phyloP scores from a whole-genome alignment of 2,329 filamentous ascomycete species.

The Fusarium humuli region DNA sequence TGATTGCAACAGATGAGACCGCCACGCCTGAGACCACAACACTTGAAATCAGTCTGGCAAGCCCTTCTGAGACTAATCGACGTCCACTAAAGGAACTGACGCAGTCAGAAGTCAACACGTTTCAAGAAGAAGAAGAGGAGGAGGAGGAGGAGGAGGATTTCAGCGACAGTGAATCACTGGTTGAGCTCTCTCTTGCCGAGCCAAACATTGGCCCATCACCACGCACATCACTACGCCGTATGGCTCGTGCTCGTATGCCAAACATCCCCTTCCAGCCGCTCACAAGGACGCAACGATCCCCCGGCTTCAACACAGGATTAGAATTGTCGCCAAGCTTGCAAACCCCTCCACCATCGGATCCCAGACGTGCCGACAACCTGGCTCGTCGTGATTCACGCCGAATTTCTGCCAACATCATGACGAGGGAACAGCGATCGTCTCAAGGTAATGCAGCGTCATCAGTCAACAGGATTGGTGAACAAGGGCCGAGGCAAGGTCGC shows the following conservation, averaged over 20 bases:
- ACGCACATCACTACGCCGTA: conserved; percentile 14
- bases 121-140: conserved; percentile 36
- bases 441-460: conserved; percentile 3
- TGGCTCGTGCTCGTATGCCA: neutral
- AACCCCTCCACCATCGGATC: conserved; percentile 46
- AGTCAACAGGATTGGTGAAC: neutral
- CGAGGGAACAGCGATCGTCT: conserved; percentile 13
- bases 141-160: conserved; percentile 20
- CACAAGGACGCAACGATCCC: conserved; percentile 7
- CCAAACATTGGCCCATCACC: conserved; percentile 10
- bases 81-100: conserved; percentile 42
- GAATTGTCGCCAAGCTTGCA: conserved; percentile 19
- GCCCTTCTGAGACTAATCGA: conserved; percentile 22
- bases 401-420: conserved; percentile 1
- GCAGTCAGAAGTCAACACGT: conserved; percentile 37
- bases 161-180: neutral
- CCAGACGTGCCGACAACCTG: conserved; percentile 13
- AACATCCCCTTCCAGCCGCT: conserved; percentile 23
- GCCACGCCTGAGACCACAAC: conserved; percentile 43
- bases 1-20: conserved; percentile 53
- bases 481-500: conserved; percentile 27
- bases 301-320: conserved; percentile 1
- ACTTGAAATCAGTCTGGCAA: conserved; percentile 5
- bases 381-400: conserved; percentile 12
- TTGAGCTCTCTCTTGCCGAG: conserved; percentile 10